These are phyloP conservation scores for Ceratocystis albifundus DNA, from an alignment of 2,329 filamentous ascomycete genomes.

Conservation along the genomic window DNA sequence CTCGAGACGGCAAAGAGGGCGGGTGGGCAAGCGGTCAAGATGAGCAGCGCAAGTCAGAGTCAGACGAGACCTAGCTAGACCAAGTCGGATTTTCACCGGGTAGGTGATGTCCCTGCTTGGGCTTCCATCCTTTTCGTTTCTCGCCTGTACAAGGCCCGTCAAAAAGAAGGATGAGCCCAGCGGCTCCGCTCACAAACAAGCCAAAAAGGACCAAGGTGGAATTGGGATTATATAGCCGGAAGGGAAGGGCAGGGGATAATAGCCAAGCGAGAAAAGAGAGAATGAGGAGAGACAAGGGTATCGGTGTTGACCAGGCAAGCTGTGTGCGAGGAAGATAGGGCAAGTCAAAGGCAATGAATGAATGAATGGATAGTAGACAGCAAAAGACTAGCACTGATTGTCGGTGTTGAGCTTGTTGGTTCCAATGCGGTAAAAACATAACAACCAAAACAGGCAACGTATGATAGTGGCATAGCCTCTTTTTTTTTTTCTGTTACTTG, in stretches of 20 bases:
- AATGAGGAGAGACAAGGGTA: slow-evolving; percentile 8
- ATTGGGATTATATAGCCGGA: slow-evolving; percentile 9
- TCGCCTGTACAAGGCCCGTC: background rate
- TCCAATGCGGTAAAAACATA: background rate
- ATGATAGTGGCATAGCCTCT: background rate
- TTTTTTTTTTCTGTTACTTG: background rate
- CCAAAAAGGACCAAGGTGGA: slow-evolving; percentile 8
- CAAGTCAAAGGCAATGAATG: too few species aligned
- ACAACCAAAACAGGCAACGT: slow-evolving; percentile 10
- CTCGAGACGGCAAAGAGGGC: background rate
- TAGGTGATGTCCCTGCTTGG: background rate
- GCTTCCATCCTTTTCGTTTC: background rate
- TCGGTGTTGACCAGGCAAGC: background rate
- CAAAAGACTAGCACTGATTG: background rate
- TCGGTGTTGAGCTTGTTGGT: background rate
- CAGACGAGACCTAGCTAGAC: background rate
- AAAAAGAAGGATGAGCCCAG: slow-evolving; percentile 13
- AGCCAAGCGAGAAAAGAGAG: slow-evolving; percentile 12
- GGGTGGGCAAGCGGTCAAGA: slow-evolving; percentile 5
- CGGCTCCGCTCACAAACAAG: slow-evolving; percentile 13
- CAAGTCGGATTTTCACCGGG: background rate
- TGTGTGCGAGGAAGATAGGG: too few species aligned
- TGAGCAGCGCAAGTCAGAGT: background rate
- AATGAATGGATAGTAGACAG: too few species aligned
- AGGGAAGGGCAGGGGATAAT: slow-evolving; percentile 3